These are phyloP conservation scores for Serpula lacrymans DNA, from an alignment of 768 basidiomycete species.

Conservation along the genomic window DNA sequence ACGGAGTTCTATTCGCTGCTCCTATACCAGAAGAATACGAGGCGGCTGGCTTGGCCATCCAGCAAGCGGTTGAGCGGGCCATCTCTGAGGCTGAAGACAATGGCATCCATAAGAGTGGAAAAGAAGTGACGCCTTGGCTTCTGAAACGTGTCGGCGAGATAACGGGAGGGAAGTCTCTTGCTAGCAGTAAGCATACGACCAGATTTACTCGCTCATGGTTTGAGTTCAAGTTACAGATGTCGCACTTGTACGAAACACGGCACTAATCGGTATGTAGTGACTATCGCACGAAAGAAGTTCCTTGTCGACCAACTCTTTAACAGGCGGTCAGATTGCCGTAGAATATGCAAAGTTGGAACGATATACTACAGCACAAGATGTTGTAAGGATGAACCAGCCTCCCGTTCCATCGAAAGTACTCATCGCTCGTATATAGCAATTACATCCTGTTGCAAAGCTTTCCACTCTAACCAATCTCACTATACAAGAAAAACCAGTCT, in stretches of 20 bases:
- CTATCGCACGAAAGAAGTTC: no score
- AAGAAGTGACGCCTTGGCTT: slow-evolving; percentile 95
- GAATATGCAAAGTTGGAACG: slow-evolving; percentile 58
- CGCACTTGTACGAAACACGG: slow-evolving; percentile 87
- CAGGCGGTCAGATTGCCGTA: slow-evolving; percentile 77
- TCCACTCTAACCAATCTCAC: no score
- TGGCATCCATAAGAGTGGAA: slow-evolving; percentile 77
- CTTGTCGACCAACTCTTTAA: no score
- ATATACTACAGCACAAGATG: slow-evolving; percentile 13
- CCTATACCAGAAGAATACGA: slow-evolving; percentile 85
- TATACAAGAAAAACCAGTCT: no score
- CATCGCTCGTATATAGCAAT: no score
- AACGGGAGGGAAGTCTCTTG: slow-evolving; percentile 70
- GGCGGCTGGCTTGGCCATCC: slow-evolving; percentile 61
- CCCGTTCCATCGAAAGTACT: slow-evolving; percentile 1
- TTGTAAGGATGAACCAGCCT: slow-evolving; percentile 10
- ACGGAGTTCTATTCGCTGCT: slow-evolving; percentile 80
- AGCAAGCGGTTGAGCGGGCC: slow-evolving; percentile 79
- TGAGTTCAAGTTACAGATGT: slow-evolving; percentile 66
- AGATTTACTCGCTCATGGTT: not conserved
- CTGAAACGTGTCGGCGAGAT: slow-evolving; percentile 79
- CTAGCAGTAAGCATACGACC: slow-evolving; percentile 49
- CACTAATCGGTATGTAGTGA: slow-evolving; percentile 69
- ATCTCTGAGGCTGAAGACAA: slow-evolving; percentile 78
- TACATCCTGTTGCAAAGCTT: no score